Conservation (phyloP, 306 rosid genomes). For the Rubus idaeus region DNA sequence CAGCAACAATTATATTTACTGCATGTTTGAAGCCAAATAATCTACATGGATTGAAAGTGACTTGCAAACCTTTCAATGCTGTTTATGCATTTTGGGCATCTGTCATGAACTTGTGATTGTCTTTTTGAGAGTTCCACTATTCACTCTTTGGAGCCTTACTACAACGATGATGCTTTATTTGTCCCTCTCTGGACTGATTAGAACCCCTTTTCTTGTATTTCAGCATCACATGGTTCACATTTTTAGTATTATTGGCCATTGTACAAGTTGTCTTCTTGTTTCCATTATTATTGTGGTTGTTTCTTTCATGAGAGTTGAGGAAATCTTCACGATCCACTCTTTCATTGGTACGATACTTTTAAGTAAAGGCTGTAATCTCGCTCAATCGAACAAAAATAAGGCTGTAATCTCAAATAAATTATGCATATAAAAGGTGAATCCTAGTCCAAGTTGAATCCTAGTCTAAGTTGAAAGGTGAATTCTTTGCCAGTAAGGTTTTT, state of each 20-base stretch:
- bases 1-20: neutral
- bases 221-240: neutral
- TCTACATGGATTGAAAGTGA: neutral
- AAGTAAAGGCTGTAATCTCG: neutral
- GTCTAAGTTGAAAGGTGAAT: too few relatives aligned
- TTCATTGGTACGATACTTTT: neutral
- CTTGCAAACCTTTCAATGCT: conserved; percentile 1
- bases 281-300: neutral
- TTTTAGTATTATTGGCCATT: neutral
- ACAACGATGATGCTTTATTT: neutral
- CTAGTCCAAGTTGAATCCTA: neutral
- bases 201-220: neutral
- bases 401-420: neutral
- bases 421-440: neutral
- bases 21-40: conserved; percentile 1
- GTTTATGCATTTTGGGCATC: neutral
- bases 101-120: conserved; percentile 1
- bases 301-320: neutral
- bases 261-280: neutral
- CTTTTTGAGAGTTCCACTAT: neutral
- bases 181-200: neutral
- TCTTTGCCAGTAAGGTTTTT: neutral
- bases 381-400: too few relatives aligned
- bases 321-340: neutral
- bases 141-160: neutral